A percentile compares a stretch with the other conserved stretches of the same genome.
phyloP scores from a whole-genome alignment of 305 asterid genomes.

The Nicotiana rustica region DNA sequence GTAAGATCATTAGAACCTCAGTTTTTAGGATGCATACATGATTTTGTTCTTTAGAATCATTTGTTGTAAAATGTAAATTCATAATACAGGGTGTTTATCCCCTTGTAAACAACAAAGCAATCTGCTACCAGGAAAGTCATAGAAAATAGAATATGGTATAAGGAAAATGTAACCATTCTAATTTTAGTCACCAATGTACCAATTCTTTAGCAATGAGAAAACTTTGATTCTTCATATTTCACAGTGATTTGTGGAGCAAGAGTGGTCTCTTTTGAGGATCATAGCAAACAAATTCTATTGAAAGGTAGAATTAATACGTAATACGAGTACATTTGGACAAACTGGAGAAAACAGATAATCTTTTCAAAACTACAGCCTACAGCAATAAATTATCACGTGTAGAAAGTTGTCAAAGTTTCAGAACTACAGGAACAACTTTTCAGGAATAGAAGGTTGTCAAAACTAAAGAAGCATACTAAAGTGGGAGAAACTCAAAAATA shows the following conservation, averaged over 20 bases:
- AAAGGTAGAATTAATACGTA: background rate
- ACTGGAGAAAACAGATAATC: background rate
- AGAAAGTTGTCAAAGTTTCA: background rate
- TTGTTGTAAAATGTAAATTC: slow-evolving; percentile 36
- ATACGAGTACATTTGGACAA: background rate
- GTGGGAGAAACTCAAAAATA: no score
- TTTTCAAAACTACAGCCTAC: background rate
- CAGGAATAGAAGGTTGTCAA: no score
- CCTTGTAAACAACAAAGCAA: slow-evolving; percentile 31
- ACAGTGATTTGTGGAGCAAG: background rate
- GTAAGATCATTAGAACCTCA: slow-evolving; percentile 45
- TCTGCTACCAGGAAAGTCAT: slow-evolving; percentile 31
- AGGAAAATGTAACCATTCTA: slow-evolving; percentile 38
- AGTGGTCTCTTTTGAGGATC: background rate
- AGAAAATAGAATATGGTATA: slow-evolving; percentile 30
- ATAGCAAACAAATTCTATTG: background rate
- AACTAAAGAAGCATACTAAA: no score
- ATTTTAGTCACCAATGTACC: slow-evolving; percentile 1
- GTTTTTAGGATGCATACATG: slow-evolving; percentile 22
- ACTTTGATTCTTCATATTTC: slow-evolving; percentile 28
- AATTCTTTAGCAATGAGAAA: slow-evolving; percentile 30
- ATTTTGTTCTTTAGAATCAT: background rate
- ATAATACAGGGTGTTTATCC: slow-evolving; percentile 32
- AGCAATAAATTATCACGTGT: background rate
- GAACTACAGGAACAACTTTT: no score